Conservation (phyloP, 495 filamentous ascomycete species). For the Xylaria acuta region DNA sequence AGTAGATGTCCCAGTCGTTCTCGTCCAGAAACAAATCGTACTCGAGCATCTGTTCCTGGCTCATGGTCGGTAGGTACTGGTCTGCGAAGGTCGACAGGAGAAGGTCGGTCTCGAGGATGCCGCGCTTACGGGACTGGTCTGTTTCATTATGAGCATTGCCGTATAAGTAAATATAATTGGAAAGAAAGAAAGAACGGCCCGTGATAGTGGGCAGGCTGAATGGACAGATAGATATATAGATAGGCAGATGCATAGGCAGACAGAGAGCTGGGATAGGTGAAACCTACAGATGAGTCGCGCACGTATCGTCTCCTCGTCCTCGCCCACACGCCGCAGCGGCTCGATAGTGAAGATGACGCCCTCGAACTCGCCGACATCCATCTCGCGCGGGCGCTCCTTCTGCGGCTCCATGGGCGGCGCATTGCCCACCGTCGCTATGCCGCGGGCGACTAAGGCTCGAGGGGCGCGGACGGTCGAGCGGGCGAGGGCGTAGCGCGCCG, state of each 20-base stretch:
- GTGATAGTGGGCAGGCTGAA: background rate
- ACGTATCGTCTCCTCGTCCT: conserved; percentile 81
- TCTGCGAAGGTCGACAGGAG: conserved; percentile 96
- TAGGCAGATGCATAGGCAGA: background rate
- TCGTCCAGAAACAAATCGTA: conserved; percentile 97
- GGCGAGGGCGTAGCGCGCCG: conserved; percentile 21
- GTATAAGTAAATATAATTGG: too few species aligned
- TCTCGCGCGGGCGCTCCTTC: conserved; percentile 54
- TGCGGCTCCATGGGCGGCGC: conserved; percentile 41
- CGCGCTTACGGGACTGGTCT: conserved; percentile 98
- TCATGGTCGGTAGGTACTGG: conserved; percentile 75
- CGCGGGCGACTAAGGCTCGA: conserved; percentile 21
- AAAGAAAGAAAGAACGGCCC: background rate
- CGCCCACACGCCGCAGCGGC: conserved; percentile 79
- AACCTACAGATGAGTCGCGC: conserved; percentile 88
- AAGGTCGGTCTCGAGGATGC: conserved; percentile 93
- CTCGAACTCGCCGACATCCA: conserved; percentile 90
- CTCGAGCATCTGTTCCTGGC: conserved; percentile 71
- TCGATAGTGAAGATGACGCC: conserved; percentile 88
- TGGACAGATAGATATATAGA: too few species aligned
- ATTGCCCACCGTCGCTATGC: conserved; percentile 30
- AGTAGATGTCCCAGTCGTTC: conserved; percentile 99
- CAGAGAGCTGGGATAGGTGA: background rate
- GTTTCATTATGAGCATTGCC: conserved; percentile 17
- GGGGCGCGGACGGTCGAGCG: conserved; percentile 14